Evolutionary conservation across 108 stramenopile species (phyloP), one percentile per base, ranked within the genome.

Genomic region (Fragilaria crotonensis): DNA sequence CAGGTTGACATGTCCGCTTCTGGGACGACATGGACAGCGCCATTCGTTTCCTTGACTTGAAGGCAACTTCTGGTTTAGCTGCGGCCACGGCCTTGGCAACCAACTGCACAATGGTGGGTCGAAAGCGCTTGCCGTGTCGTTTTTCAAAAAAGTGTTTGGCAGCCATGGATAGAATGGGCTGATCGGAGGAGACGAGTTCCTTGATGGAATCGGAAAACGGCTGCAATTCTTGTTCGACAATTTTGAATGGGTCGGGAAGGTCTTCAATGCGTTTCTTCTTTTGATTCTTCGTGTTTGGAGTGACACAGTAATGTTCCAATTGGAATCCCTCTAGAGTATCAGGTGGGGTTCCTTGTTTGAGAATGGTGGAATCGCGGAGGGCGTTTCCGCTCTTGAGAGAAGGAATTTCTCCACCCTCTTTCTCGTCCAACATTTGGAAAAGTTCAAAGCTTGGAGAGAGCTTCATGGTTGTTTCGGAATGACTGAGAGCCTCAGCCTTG

Each of bases 131-230:
- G 29, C 97, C 97, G 66, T 96, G 97, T 53, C 96, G 60, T 67
- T 96, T 90, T 71, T 98, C 93, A 55, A 98, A 97, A 64, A 99
- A 98, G 56, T 98, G 96, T 47, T 90, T 92, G 19, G 98, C 96
- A 48, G 97, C 98, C 88, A 90, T 95, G 48, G 85, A 84, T 18
- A 99, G 78, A 57, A 99, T 93, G 1, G 98, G 97, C 57, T 96
- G 94, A 54, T 99, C 97, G 33, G 94, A 78, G 25, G 91, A 95
- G 3, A 99, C 95, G 21, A 99, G 81, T 56, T 96, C 95, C 57
- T 93, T 94, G 68, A 99, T 96, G 26, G 81, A 89, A 56, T 96
- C 95, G 3, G 89, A 73, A 57, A 99, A 95, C 2, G 96, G 95
- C 52, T 89, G 76, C 22, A 99, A 62, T 55, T 99, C 97, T 45